Percentiles rank a stretch among this genome's conserved stretches.
Conservation (phyloP, 208 protist species). For the Tritrichomonas foetus region DNA sequence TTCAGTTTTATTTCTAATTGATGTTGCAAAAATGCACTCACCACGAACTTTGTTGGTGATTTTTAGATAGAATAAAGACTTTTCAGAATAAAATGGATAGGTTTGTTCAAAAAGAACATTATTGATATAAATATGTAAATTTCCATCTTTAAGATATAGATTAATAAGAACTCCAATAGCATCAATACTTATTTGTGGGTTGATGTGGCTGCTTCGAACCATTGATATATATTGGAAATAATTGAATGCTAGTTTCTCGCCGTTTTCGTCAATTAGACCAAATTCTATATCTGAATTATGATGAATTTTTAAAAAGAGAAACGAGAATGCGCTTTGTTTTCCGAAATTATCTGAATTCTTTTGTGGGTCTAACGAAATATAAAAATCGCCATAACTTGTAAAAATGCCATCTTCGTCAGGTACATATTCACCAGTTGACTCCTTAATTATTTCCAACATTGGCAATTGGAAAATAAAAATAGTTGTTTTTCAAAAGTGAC, state of each 20-base stretch:
- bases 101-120: not conserved
- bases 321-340: too few species aligned
- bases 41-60: not conserved
- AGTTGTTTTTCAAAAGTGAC: too few species aligned
- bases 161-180: not conserved
- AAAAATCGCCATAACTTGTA: too few species aligned
- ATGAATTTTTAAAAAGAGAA: too few species aligned
- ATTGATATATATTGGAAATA: not conserved
- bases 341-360: too few species aligned
- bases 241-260: not conserved
- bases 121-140: not conserved
- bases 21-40: not conserved
- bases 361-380: too few species aligned
- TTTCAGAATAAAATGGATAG: not conserved
- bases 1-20: not conserved
- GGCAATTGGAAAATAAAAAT: too few species aligned
- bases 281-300: not conserved
- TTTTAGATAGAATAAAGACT: not conserved
- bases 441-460: too few species aligned
- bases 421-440: too few species aligned
- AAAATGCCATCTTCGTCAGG: too few species aligned
- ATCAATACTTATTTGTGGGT: not conserved
- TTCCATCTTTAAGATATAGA: not conserved
- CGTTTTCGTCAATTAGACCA: not conserved
- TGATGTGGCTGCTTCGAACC: not conserved